phyloP scores from a whole-genome alignment of 1,284 basidiomycete genomes.

The Grifola frondosa region DNA sequence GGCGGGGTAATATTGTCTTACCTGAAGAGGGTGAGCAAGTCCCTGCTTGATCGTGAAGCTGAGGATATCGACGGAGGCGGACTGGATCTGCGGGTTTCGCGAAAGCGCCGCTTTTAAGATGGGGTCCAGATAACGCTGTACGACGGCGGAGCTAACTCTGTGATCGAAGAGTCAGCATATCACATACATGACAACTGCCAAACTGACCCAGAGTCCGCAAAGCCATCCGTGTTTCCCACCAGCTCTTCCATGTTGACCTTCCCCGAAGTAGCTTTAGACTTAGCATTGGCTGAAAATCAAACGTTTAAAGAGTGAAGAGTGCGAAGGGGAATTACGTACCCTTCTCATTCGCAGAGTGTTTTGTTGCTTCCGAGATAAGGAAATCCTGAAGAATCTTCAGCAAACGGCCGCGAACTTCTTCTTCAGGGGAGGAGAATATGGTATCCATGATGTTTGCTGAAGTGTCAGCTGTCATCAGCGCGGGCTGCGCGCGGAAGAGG shows the following conservation, averaged over 20 bases:
- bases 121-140: conserved; percentile 86
- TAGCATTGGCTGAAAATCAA: conserved; percentile 33
- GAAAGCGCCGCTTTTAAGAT: conserved; percentile 84
- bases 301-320: not conserved
- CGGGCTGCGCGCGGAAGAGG: conserved; percentile 90
- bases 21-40: conserved; percentile 90
- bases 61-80: conserved; percentile 87
- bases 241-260: conserved; percentile 87
- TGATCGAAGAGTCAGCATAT: conserved; percentile 4
- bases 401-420: conserved; percentile 72
- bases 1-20: conserved; percentile 30
- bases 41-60: conserved; percentile 94
- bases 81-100: conserved; percentile 69
- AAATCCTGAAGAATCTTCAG: conserved; percentile 92
- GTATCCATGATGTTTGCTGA: conserved; percentile 87
- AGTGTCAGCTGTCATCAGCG: conserved; percentile 77
- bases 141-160: conserved; percentile 90
- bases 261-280: conserved; percentile 44
- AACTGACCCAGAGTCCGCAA: conserved; percentile 91
- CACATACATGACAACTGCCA: not conserved
- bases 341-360: conserved; percentile 69
- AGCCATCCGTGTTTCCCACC: conserved; percentile 90
- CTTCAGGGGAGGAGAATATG: conserved; percentile 73
- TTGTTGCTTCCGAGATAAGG: conserved; percentile 75
- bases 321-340: conserved; percentile 36